Evolutionary conservation across 257 asterid species (phyloP).

Genomic region (Forsythia suspensa): DNA sequence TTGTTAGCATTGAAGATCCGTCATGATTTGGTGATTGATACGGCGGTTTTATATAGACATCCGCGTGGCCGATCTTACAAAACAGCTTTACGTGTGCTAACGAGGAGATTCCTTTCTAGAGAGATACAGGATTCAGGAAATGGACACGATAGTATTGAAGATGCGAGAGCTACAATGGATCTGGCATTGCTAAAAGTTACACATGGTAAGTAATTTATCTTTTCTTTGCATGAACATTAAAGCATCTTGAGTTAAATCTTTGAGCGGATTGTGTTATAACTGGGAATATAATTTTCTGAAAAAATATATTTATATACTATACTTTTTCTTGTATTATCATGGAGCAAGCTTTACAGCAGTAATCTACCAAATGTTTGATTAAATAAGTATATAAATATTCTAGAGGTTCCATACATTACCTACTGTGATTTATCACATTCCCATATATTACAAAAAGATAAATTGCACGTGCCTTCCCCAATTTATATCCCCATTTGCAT

Average conservation of each 20-base stretch:
- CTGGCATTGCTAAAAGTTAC: slow-evolving; percentile 73
- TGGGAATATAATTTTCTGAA: neutral
- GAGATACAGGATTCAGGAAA: slow-evolving; percentile 86
- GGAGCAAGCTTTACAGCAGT: neutral
- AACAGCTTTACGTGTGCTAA: slow-evolving; percentile 86
- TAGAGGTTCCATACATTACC: neutral
- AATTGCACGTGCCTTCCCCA: neutral
- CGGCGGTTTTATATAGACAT: slow-evolving; percentile 82
- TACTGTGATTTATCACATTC: neutral
- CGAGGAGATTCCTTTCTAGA: slow-evolving; percentile 71
- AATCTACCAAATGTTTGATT: neutral
- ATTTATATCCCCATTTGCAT: neutral
- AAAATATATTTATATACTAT: too few species aligned
- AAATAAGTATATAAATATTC: neutral
- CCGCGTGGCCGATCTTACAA: slow-evolving; percentile 84
- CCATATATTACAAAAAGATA: neutral
- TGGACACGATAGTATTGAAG: slow-evolving; percentile 94
- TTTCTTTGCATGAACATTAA: slow-evolving; percentile 7
- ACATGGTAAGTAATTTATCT: slow-evolving; percentile 43
- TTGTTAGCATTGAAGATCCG: slow-evolving; percentile 72
- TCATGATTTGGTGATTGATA: slow-evolving; percentile 88
- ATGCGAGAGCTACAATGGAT: slow-evolving; percentile 92
- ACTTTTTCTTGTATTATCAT: neutral
- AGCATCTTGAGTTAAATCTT: slow-evolving; percentile 1
- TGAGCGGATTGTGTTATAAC: neutral